Evolutionary conservation across 2,329 filamentous ascomycete genomes (phyloP), one percentile per base, ranked within the genome.

Genomic region (Colletotrichum musae): DNA sequence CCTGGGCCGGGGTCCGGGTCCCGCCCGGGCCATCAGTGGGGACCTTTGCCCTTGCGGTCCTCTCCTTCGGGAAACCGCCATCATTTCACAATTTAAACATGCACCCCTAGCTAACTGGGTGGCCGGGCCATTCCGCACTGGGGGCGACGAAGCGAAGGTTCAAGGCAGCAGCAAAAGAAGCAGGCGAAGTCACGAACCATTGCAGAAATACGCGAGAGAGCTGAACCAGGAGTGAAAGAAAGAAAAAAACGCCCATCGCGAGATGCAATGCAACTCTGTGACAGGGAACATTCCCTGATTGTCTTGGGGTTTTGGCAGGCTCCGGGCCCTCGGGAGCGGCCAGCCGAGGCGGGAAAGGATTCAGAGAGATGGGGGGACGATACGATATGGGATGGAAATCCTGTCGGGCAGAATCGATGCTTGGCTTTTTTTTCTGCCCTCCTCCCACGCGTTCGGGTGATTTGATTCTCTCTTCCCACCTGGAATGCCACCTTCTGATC

Each of bases 341-440:
- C 32, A 36, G 32, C 32, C 32, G 32, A 36, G 32, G 32, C 32
- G 32, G 32, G 32, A 36, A 36, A 36, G 32, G 32, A 36, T 36
- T 36, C 32, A 36, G 32, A 32, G 28, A 36, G 9, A 3, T 16
- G 16, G 18, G 18, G n/a, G 6, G 4, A 18, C 7, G 45, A 48
- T 36, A 36, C 32, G 45, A 21, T 15, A 15, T 13, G 36, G 4
- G 3, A 43, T 13, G 28, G 28, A 28, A 56, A 63, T 64, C 52
- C 65, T 64, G 28, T 52, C 48, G 26, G 65, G 52, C 60, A 64
- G 41, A 59, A 54, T 59, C 48, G 47, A 68, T 48, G 10, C 47
- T 65, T 68, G 65, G 54, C 60, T 36, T 21, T n/a, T 18, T 58
- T 21, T n/a, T 48, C 9, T 18, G 6, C 45, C 36, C 9, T 13